A percentile compares a stretch with the other conserved stretches of the same genome.
Conservation (phyloP, 495 filamentous ascomycete genomes). For the Diplogelasinospora grovesii region DNA sequence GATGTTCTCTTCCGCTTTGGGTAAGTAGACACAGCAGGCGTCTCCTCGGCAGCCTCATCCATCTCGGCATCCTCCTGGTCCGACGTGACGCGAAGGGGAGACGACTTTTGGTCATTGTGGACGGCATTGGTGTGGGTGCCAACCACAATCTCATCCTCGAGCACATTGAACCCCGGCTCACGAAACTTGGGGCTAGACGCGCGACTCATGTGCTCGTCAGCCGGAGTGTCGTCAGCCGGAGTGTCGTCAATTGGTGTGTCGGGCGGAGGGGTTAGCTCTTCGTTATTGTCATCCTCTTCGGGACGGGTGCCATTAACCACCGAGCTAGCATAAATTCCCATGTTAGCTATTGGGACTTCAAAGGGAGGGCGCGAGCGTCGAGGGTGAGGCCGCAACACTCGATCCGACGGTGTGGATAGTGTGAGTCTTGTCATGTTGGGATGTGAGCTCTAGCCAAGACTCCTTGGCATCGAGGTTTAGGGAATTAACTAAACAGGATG, state of each 20-base stretch:
- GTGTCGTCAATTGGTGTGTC: constrained; percentile 11
- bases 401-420: too few species aligned
- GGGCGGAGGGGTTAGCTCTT: constrained; percentile 27
- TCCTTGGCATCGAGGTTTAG: too few species aligned
- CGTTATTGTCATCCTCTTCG: constrained; percentile 19
- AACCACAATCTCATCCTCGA: constrained; percentile 43
- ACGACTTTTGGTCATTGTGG: constrained; percentile 18
- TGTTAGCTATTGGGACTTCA: too few species aligned
- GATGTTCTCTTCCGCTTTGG: constrained; percentile 46
- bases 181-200: constrained; percentile 28
- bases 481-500: too few species aligned
- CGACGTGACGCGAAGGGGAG: constrained; percentile 16
- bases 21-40: constrained; percentile 20
- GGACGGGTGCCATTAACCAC: constrained; percentile 1
- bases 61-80: constrained; percentile 31
- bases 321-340: too few species aligned
- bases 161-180: constrained; percentile 26
- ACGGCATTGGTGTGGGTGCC: constrained; percentile 29
- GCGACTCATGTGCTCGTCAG: constrained; percentile 16
- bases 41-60: constrained; percentile 30
- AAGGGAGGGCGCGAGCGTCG: too few species aligned
- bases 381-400: too few species aligned
- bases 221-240: constrained; percentile 3
- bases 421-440: too few species aligned
- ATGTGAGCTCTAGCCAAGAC: too few species aligned